Base-by-base conservation (phyloP, 108 stramenopile species). In the Schizochytrium sp. region DNA sequence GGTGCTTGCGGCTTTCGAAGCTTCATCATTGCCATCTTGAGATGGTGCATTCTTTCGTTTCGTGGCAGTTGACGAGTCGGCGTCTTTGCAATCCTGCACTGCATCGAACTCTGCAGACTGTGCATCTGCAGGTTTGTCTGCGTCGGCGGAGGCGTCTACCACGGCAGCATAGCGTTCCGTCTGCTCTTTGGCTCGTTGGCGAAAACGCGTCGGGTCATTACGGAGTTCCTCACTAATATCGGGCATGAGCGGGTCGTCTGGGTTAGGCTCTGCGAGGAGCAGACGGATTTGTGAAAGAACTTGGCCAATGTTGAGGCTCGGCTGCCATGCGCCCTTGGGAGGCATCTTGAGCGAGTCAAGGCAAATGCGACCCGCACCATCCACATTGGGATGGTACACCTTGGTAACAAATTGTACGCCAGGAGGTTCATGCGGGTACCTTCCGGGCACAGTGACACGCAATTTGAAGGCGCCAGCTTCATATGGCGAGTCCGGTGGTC, bases 261-360 rank as follows among this genome's bases (percentile, higher is more conserved):
- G 76, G 51, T 83, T 83, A 6, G 76, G 76, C 51, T 83, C 76
- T 83, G 48, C 76, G 23, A 83, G 76, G 16, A 83, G 51, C 18
- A 83, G 76, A 45, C 76, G 44, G 51, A 83, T 83, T 45, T 83
- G 76, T 6, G 76, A 83, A 53, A 83, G 76, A 3, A 83, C 23
- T 53, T 83, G 76, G n/a, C 76, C 76, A 12, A 83, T 53, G 4
- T 83, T 83, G 48, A 83, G 51, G 23, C 48, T 53, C 14, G 76
- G 76, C 51, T 83, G 12, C 76, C 76, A 83, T 43, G 48, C 51
- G 25, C 76, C 76, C 28, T 21, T 25, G 48, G 76, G 76, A 12
- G 76, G 76, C 76, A 83, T 83, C 28, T 83, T 83, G 45, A 83
- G 76, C 51, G 76, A 83, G 28, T 53, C 51, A 4, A 83, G 76